phyloP scores from a whole-genome alignment of 140 eudicot genomes.

The Cichorium intybus region DNA sequence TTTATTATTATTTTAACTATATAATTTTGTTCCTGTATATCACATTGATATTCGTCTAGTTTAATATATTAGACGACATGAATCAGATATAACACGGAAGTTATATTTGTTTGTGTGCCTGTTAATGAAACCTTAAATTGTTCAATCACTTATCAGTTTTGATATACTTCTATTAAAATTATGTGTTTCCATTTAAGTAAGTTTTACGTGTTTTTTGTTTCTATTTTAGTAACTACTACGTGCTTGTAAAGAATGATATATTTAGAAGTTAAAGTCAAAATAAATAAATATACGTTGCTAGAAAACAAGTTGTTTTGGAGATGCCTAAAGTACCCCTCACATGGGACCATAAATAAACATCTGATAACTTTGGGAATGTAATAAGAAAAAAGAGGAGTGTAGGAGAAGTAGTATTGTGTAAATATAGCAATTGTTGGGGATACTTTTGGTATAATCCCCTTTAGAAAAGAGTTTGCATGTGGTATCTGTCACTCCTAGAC shows the following conservation, averaged over 20 bases:
- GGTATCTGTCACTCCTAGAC: slow-evolving; percentile 23
- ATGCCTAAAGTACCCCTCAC: slow-evolving; percentile 19
- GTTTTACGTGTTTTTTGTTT: neutral
- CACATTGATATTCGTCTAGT: no score
- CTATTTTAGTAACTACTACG: neutral
- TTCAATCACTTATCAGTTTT: neutral
- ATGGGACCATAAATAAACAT: slow-evolving; percentile 20
- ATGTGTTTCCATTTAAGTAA: neutral
- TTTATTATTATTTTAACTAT: no score
- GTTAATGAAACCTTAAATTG: neutral
- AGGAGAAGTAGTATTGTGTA: slow-evolving; percentile 10
- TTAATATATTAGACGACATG: no score
- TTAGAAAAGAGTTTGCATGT: slow-evolving; percentile 18
- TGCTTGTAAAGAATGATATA: neutral
- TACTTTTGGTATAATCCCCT: slow-evolving; percentile 20
- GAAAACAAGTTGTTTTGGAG: slow-evolving; percentile 1
- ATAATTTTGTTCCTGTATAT: no score
- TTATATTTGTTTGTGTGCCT: neutral
- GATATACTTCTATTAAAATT: neutral
- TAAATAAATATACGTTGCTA: neutral
- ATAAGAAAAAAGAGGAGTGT: slow-evolving; percentile 19
- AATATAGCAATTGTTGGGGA: slow-evolving; percentile 16
- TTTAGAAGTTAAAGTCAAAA: neutral
- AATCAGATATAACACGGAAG: no score
- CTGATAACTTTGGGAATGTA: slow-evolving; percentile 1